These are phyloP conservation scores for Neurospora terricola DNA, from an alignment of 495 filamentous ascomycete genomes.

Conservation along the genomic window DNA sequence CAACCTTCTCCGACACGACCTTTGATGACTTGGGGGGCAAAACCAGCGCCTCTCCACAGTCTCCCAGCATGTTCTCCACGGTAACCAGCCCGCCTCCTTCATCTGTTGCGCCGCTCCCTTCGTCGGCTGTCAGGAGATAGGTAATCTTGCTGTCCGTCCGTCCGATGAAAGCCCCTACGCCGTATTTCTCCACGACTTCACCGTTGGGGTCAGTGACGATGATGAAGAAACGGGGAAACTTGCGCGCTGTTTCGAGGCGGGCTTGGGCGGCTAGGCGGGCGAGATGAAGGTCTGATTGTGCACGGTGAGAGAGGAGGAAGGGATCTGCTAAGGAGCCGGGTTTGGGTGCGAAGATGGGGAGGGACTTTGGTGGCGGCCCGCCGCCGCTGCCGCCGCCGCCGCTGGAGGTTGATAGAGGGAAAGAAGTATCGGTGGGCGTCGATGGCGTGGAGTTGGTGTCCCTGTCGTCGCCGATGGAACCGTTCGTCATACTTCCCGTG, in stretches of 20 bases:
- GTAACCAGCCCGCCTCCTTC: slow-evolving; percentile 43
- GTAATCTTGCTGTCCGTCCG: slow-evolving; percentile 41
- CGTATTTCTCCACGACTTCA: slow-evolving; percentile 29
- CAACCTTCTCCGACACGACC: not conserved
- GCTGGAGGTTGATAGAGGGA: not conserved
- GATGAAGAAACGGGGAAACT: slow-evolving; percentile 38
- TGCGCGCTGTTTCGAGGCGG: slow-evolving; percentile 45
- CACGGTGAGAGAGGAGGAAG: slow-evolving; percentile 15
- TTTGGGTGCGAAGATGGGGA: slow-evolving; percentile 33
- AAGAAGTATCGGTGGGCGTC: slow-evolving; percentile 10
- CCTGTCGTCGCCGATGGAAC: not conserved
- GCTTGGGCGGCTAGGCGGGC: slow-evolving; percentile 47
- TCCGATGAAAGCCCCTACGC: slow-evolving; percentile 50
- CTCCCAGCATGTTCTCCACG: slow-evolving; percentile 40
- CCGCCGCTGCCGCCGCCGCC: slow-evolving; percentile 2
- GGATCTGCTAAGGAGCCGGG: slow-evolving; percentile 14
- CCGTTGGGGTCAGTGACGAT: slow-evolving; percentile 47
- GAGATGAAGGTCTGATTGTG: slow-evolving; percentile 36
- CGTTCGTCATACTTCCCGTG: not conserved
- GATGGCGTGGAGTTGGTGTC: not conserved
- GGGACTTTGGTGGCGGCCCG: slow-evolving; percentile 19
- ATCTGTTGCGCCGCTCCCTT: slow-evolving; percentile 37
- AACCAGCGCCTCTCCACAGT: slow-evolving; percentile 31
- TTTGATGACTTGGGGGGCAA: slow-evolving; percentile 3
- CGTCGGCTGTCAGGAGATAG: slow-evolving; percentile 51